Conservation (phyloP, 305 asterid genomes). For the Salvia sclarea region DNA sequence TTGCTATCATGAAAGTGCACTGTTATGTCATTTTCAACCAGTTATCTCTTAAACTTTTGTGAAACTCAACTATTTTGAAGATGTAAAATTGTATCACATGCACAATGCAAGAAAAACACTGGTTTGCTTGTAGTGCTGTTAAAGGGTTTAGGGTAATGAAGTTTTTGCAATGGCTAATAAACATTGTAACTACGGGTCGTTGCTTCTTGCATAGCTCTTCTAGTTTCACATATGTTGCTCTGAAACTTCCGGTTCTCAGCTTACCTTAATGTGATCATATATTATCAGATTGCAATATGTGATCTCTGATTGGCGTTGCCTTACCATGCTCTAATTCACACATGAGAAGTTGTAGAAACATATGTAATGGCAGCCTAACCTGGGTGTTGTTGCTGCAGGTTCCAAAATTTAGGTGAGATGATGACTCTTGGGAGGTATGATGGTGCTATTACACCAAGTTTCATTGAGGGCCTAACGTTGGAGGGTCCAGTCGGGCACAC, state of each 20-base stretch:
- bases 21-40: neutral
- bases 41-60: neutral
- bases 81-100: neutral
- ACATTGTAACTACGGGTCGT: neutral
- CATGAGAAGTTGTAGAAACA: neutral
- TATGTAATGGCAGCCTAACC: slow-evolving; percentile 15
- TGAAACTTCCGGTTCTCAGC: too few relatives aligned
- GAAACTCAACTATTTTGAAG: neutral
- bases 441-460: slow-evolving; percentile 86
- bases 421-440: slow-evolving; percentile 91
- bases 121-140: neutral
- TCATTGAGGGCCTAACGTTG: slow-evolving; percentile 74
- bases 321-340: neutral
- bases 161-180: neutral
- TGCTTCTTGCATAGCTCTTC: neutral
- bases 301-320: neutral
- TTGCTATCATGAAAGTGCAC: neutral
- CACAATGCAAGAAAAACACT: neutral
- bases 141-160: too few relatives aligned
- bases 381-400: slow-evolving; percentile 47
- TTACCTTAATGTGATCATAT: too few relatives aligned
- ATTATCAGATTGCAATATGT: too few relatives aligned
- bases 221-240: too few relatives aligned
- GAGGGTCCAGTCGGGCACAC: slow-evolving; percentile 92
- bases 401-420: slow-evolving; percentile 96